Evolutionary conservation across 2,329 filamentous ascomycete species (phyloP), one percentile per base, ranked within the genome.

Genomic region (Helotiales sp.): DNA sequence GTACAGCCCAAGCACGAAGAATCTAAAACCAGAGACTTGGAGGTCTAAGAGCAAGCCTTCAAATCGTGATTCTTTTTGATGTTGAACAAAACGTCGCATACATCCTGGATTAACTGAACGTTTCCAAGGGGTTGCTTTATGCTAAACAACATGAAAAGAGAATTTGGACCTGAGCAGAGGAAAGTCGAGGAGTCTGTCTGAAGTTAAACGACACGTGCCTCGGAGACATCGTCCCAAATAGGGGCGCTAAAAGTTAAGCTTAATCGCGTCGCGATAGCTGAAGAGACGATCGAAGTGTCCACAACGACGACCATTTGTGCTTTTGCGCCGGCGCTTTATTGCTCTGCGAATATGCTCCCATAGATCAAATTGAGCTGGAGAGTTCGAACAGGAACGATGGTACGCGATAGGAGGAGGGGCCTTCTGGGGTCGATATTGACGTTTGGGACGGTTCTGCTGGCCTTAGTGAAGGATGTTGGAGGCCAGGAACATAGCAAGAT

Each of bases 401-500:
- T 50, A 49, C 51, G 42, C 24, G 55, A 50, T 24, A 29, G 57
- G 51, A 46, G 57, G 53, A 49, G 27, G 27, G 51, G 51, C 1
- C 12, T 42, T 30, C 22, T 53, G 22, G 51, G 51, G 34, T 34
- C 42, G 12, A n/a, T 51, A 27, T 24, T 62, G 44, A 34, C 25
- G 47, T 22, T 59, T 47, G 57, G 52, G 40, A 40, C 34, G 4
- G 24, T 55, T 27, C 31, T 51, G 24, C 31, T 59, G 12, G 31
- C 47, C 31, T n/a, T 55, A 2, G 17, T 54, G n/a, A 57, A 31
- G 10, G 50, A 29, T 19, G 59, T 31, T 13, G 48, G 50, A 7
- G 61, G 57, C 5, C 59, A 66, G 47, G 64, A 67, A 47, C 68
- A 69, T 36, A 59, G 49, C 36, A 63, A 59, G 46, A 63, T 70